Evolutionary conservation across 2,329 filamentous ascomycete genomes (phyloP).

Genomic region (Colletotrichum sp.): DNA sequence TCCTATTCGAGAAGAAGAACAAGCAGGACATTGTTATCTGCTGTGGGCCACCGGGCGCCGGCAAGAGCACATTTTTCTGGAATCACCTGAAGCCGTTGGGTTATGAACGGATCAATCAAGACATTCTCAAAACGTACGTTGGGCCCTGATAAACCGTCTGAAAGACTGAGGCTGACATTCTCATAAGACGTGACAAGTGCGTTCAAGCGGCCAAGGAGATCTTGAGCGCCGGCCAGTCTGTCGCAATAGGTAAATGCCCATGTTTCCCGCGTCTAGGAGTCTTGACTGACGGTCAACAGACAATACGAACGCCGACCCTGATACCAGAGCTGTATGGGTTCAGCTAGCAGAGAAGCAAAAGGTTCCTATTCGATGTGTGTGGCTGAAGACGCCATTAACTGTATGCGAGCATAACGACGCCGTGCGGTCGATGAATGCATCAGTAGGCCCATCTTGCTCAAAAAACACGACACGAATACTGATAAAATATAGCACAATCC

Average conservation of each 20-base stretch:
- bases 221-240: conserved; percentile 68
- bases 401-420: conserved; percentile 87
- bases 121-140: conserved; percentile 72
- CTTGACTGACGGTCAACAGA: conserved; percentile 56
- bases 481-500: conserved; percentile 71
- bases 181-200: conserved; percentile 60
- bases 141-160: rapidly evolving
- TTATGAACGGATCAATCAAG: conserved; percentile 90
- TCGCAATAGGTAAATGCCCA: conserved; percentile 75
- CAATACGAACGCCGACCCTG: conserved; percentile 90
- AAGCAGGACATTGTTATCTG: conserved; percentile 80
- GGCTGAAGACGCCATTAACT: conserved; percentile 75
- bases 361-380: conserved; percentile 83
- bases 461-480: neutral
- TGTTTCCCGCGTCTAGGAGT: too few species aligned
- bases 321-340: conserved; percentile 81
- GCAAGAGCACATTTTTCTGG: conserved; percentile 93
- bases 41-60: conserved; percentile 86
- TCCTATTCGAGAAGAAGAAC: conserved; percentile 65
- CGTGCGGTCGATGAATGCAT: conserved; percentile 72
- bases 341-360: conserved; percentile 72
- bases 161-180: neutral
- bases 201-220: conserved; percentile 74
- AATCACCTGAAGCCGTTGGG: conserved; percentile 76
- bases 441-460: conserved; percentile 28